Evolutionary conservation across 2,329 filamentous ascomycete genomes (phyloP).

Genomic region (Talaromyces sp.): DNA sequence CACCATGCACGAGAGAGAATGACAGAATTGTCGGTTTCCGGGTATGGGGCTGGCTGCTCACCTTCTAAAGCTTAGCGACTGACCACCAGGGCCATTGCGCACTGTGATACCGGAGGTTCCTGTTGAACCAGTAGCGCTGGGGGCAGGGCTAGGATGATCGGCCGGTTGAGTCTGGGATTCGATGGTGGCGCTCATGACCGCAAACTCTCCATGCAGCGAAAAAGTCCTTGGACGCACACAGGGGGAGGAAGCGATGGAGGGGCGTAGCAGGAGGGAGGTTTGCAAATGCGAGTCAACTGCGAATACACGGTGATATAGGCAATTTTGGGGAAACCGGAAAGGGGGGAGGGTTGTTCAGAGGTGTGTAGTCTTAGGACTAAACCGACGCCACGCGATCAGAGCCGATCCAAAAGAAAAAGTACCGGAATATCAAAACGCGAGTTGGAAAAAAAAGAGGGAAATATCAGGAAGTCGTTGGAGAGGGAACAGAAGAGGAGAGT

Average conservation of each 20-base stretch:
- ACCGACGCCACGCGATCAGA: constrained; percentile 18
- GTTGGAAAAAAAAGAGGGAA: constrained; percentile 7
- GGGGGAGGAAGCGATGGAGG: constrained; percentile 2
- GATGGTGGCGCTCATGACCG: constrained; percentile 39
- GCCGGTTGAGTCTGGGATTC: constrained; percentile 30
- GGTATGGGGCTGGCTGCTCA: constrained; percentile 37
- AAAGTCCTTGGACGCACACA: neutral
- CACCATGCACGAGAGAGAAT: constrained; percentile 6
- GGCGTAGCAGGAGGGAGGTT: constrained; percentile 3
- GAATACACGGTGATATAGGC: neutral
- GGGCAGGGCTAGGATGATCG: constrained; percentile 33
- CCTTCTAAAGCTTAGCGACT: constrained; percentile 62
- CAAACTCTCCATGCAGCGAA: constrained; percentile 25
- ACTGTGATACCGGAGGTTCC: constrained; percentile 40
- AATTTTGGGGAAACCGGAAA: neutral
- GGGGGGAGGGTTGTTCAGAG: constrained; percentile 1
- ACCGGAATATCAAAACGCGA: constrained; percentile 19
- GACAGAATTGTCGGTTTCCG: neutral
- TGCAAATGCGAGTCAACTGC: neutral
- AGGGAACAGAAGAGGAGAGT: constrained; percentile 11
- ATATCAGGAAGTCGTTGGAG: constrained; percentile 12
- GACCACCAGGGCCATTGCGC: constrained; percentile 40
- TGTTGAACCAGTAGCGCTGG: constrained; percentile 38
- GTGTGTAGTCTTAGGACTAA: neutral
- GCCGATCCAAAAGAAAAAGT: constrained; percentile 19